phyloP scores from a whole-genome alignment of 2,329 filamentous ascomycete species.

The Talaromyces pinophilus region DNA sequence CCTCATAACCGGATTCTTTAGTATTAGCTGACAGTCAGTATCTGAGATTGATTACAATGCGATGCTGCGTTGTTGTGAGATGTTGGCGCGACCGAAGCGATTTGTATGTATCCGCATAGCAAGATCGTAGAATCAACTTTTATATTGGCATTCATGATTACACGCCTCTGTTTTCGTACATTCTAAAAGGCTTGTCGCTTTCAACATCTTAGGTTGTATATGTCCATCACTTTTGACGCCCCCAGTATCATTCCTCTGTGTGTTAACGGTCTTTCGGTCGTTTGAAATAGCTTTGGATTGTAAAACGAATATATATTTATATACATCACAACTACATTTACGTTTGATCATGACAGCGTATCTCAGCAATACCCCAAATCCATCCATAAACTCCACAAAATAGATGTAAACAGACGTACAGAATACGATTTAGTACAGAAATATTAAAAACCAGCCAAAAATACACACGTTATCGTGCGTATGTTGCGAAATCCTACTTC shows the following conservation, averaged over 20 bases:
- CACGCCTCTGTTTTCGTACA: too few species aligned
- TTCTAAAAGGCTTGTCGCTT: background rate
- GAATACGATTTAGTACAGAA: background rate
- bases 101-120: background rate
- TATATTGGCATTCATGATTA: background rate
- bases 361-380: too few species aligned
- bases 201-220: fast-evolving
- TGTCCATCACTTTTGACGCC: background rate
- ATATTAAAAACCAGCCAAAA: background rate
- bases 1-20: background rate
- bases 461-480: background rate
- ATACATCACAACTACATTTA: background rate
- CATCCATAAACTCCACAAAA: background rate
- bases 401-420: too few species aligned
- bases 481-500: too few species aligned
- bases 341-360: background rate
- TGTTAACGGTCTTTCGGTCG: too few species aligned
- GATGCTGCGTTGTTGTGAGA: background rate
- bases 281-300: background rate
- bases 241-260: background rate
- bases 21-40: background rate
- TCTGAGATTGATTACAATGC: background rate
- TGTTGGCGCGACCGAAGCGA: background rate
- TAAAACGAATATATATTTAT: background rate
- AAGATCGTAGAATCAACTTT: background rate